Conservation (phyloP, 768 basidiomycete genomes). For the Crassisporium funariophilum region DNA sequence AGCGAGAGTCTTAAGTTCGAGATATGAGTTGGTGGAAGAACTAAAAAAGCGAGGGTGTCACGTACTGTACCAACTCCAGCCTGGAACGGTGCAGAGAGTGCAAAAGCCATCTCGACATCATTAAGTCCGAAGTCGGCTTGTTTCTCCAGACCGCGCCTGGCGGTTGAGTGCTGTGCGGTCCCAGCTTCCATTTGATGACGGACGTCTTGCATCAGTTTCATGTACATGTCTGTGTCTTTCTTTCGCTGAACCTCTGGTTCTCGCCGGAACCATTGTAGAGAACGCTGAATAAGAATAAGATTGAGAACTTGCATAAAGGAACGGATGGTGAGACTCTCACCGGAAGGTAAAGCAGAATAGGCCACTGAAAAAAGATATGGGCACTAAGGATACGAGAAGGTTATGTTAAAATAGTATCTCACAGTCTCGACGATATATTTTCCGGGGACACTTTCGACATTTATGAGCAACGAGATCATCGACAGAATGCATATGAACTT, state of each 20-base stretch:
- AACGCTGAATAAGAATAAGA: constrained; percentile 14
- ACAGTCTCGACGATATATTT: background rate
- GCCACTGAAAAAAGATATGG: too few species aligned
- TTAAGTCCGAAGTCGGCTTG: constrained; percentile 43
- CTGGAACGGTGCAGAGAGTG: constrained; percentile 30
- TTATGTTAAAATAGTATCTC: background rate
- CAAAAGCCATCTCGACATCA: constrained; percentile 45
- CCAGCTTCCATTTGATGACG: constrained; percentile 22
- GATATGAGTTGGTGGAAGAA: background rate
- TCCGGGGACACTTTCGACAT: background rate
- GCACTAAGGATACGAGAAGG: background rate
- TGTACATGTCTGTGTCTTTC: constrained; percentile 25
- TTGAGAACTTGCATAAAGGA: background rate
- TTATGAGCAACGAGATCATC: background rate
- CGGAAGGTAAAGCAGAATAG: too few species aligned
- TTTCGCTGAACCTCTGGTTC: constrained; percentile 26
- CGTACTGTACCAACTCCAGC: constrained; percentile 33
- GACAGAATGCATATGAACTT: background rate
- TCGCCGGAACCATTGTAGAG: constrained; percentile 32
- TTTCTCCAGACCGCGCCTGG: constrained; percentile 41
- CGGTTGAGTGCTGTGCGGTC: constrained; percentile 34
- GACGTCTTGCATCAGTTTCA: constrained; percentile 26
- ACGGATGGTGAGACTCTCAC: too few species aligned
- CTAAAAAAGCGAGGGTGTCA: background rate
- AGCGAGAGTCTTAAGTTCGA: constrained; percentile 14